A percentile compares a stretch with the other conserved stretches of the same genome.
These are phyloP conservation scores for Arthrobotrys pseudoclavata DNA, from an alignment of 2,329 filamentous ascomycete genomes.

Conservation along the genomic window DNA sequence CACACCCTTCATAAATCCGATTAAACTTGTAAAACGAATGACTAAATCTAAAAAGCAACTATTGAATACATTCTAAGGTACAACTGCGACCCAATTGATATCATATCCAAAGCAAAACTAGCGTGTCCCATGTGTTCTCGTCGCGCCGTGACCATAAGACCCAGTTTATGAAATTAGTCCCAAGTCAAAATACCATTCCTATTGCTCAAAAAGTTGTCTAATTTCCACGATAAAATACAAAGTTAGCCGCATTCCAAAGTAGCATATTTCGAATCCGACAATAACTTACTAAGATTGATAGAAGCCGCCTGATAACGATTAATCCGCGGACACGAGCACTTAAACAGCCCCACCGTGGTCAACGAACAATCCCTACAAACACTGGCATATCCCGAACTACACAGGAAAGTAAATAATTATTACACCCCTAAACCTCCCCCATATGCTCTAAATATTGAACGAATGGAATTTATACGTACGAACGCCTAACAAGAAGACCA, in stretches of 20 bases:
- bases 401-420: not conserved
- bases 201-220: slow-evolving; percentile 24
- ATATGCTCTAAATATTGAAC: too few relatives aligned
- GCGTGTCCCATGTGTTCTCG: too few relatives aligned
- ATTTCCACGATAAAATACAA: not conserved
- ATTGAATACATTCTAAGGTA: too few relatives aligned
- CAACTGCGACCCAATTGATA: too few relatives aligned
- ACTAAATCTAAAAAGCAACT: too few relatives aligned
- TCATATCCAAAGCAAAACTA: not conserved
- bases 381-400: slow-evolving; percentile 5
- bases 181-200: slow-evolving; percentile 1
- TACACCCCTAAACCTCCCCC: not conserved
- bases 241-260: not conserved
- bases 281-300: slow-evolving; percentile 17
- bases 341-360: not conserved
- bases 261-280: not conserved
- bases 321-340: not conserved
- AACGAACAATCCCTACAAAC: not conserved
- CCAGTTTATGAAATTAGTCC: not conserved
- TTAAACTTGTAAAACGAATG: too few relatives aligned
- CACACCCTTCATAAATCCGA: too few relatives aligned
- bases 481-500: slow-evolving; percentile 3
- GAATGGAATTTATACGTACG: not conserved
- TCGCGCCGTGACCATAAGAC: too few relatives aligned
- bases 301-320: not conserved